Conservation (phyloP, 352 stramenopile species). For the Globisporangium middletonii region DNA sequence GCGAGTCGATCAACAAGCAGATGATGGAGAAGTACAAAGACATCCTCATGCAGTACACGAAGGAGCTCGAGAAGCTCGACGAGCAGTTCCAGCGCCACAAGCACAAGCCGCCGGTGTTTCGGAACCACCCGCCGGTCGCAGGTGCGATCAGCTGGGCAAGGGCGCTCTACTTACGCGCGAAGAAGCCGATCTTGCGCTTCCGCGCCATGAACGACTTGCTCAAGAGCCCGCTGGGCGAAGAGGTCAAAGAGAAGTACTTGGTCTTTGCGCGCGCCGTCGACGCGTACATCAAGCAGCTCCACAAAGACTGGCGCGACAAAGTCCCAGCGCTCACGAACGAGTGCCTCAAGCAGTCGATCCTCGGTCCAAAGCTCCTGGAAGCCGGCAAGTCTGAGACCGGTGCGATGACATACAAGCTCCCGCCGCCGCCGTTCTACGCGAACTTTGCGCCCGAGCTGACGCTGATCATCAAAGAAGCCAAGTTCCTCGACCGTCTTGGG, state of each 20-base stretch:
- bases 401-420: constrained; percentile 77
- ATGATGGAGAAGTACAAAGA: constrained; percentile 97
- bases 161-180: constrained; percentile 87
- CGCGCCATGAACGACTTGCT: constrained; percentile 91
- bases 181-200: constrained; percentile 94
- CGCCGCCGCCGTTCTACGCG: constrained; percentile 87
- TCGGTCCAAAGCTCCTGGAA: constrained; percentile 78
- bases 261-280: constrained; percentile 91
- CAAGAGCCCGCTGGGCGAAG: constrained; percentile 85
- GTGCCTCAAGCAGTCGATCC: constrained; percentile 91
- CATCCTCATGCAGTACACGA: constrained; percentile 95
- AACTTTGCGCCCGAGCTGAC: constrained; percentile 92
- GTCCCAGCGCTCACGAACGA: constrained; percentile 87
- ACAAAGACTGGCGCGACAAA: constrained; percentile 91
- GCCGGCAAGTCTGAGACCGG: constrained; percentile 71
- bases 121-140: constrained; percentile 90
- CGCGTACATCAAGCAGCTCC: constrained; percentile 89
- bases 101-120: constrained; percentile 84
- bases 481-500: constrained; percentile 93
- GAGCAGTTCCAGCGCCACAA: constrained; percentile 88
- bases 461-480: constrained; percentile 95
- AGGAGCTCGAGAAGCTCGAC: constrained; percentile 90
- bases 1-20: constrained; percentile 94
- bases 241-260: constrained; percentile 94
- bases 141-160: constrained; percentile 81